Base-by-base conservation (phyloP, 306 rosid genomes). In the Styphnolobium japonicum region DNA sequence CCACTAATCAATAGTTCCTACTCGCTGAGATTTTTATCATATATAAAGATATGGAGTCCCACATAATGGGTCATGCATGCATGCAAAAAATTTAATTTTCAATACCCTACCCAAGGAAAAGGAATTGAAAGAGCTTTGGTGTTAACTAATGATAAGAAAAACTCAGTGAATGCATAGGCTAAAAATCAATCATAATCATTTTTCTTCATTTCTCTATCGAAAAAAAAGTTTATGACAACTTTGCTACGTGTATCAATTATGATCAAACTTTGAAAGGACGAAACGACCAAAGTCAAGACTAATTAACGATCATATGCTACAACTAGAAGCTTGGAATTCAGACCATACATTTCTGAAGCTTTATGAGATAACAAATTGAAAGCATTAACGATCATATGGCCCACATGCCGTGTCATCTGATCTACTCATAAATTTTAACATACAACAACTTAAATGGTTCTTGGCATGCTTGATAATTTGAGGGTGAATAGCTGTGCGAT, bases 211-310 rank as follows among this genome's bases (percentile, higher is more conserved):
- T 79, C 75, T 66, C 49, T 2, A 66, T 66, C 45, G 15, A 58
- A 16, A 60, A 78, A 82, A 78, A 73, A 57, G 77, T 25, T 45
- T 45, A 11, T 37, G 81, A 83, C 60, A 73, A 67, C 42, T 43
- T 51, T 58, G 65, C 68, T 67, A 73, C 81, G 77, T 78, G 73
- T 73, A 23, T 56, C 42, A 66, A 64, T 67, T 36, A 43, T 73
- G 65, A 62, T 71, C 37, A 64, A 46, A 64, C 83, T 14, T 46
- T 21, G 58, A 67, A 78, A 78, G 72, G 71, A 55, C 65, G 25
- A 56, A 77, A 29, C 29, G 21, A 34, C 22, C 15, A 42, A 15
- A 23, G 62, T 70, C 22, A 69, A 49, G 21, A 65, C 78, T 76
- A 75, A 37, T 75, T 49, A 15, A 48, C 51, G 2, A 65, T 27